Conservation (phyloP, 1,139 yeast genomes). For the Lodderomyces beijingensis region DNA sequence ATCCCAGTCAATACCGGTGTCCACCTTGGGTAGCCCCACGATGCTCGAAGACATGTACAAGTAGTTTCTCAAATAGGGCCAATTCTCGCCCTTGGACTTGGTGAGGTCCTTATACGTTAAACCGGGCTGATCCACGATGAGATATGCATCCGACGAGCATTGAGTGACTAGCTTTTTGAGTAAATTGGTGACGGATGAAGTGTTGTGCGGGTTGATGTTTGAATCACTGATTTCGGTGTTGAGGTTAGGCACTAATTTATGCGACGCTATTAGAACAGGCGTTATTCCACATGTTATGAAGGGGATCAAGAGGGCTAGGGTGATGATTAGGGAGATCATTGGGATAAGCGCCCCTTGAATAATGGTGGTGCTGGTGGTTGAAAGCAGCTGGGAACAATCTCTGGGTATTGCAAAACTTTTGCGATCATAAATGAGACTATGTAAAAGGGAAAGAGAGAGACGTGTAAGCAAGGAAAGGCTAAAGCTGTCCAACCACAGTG, state of each 20-base stretch:
- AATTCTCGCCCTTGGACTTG: slow-evolving; percentile 32
- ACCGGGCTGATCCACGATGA: slow-evolving; percentile 71
- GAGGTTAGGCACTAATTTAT: slow-evolving; percentile 34
- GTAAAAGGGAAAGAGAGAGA: no score
- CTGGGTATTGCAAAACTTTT: no score
- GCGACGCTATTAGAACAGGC: slow-evolving; percentile 42
- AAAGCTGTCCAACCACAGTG: no score
- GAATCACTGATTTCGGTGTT: slow-evolving; percentile 20
- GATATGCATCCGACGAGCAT: slow-evolving; percentile 68
- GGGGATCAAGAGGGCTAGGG: no score
- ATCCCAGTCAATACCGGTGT: slow-evolving; percentile 43
- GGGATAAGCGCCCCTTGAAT: no score
- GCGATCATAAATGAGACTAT: no score
- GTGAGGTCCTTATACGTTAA: slow-evolving; percentile 54
- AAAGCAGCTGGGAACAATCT: no score
- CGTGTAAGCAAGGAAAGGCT: no score
- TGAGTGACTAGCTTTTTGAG: slow-evolving; percentile 48
- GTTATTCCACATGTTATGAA: slow-evolving; percentile 10
- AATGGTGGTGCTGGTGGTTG: no score
- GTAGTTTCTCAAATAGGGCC: slow-evolving; percentile 54
- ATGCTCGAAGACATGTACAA: slow-evolving; percentile 60
- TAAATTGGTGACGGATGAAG: slow-evolving; percentile 36
- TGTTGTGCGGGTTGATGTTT: slow-evolving; percentile 17
- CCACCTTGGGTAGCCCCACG: slow-evolving; percentile 55
- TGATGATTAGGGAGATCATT: no score